Percentiles rank a stretch among this genome's conserved stretches.
Conservation (phyloP, 1,139 yeast genomes). For the Fermentozyma sake region DNA sequence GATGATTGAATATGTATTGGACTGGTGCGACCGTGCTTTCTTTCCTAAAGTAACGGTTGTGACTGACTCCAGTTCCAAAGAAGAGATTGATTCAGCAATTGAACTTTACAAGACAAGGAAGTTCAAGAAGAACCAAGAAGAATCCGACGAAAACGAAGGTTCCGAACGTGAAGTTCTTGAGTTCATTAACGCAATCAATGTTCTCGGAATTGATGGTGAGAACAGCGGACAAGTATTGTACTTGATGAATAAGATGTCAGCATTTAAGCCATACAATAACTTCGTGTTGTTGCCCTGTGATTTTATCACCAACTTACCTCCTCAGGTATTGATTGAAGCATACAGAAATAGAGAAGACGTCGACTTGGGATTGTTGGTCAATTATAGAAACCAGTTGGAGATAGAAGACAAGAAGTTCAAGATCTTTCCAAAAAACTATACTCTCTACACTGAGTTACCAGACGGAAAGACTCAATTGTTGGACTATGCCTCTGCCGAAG, state of each 20-base stretch:
- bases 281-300: constrained; percentile 90
- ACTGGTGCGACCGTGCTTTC: constrained; percentile 90
- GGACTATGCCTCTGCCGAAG: constrained; percentile 65
- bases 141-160: constrained; percentile 2
- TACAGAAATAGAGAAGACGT: constrained; percentile 64
- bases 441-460: constrained; percentile 52
- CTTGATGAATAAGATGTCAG: constrained; percentile 42
- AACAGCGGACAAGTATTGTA: constrained; percentile 62
- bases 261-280: constrained; percentile 33
- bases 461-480: constrained; percentile 52
- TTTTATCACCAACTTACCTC: constrained; percentile 86
- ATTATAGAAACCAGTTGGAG: constrained; percentile 68
- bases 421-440: constrained; percentile 47
- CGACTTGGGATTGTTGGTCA: constrained; percentile 68
- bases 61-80: constrained; percentile 24
- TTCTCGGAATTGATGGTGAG: constrained; percentile 43
- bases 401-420: constrained; percentile 66
- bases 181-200: constrained; percentile 27
- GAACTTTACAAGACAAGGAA: constrained; percentile 40
- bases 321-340: constrained; percentile 80
- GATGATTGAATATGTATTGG: constrained; percentile 82
- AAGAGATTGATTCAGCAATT: constrained; percentile 35
- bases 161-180: constrained; percentile 2
- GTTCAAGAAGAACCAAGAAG: constrained; percentile 7
- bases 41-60: constrained; percentile 51